Percentiles rank a stretch among this genome's conserved stretches.
Evolutionary conservation across 768 basidiomycete species (phyloP).

Genomic region (Artomyces pyxidatus): DNA sequence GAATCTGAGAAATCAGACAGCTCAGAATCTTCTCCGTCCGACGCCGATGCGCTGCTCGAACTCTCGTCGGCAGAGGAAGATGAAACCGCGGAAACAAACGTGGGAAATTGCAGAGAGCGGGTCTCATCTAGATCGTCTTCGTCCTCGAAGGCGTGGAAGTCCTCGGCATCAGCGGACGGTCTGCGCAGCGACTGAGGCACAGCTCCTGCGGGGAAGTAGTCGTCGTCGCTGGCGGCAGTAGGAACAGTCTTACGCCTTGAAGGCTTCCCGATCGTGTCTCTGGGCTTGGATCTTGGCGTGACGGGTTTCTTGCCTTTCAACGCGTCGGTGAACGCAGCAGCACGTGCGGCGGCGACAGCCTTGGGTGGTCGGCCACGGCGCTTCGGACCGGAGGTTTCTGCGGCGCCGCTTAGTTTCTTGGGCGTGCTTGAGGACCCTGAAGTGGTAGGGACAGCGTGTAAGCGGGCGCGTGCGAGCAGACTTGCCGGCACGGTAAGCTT

Average conservation of each 20-base stretch:
- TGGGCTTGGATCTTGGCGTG: slow-evolving; percentile 8
- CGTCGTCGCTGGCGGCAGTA: slow-evolving; percentile 1
- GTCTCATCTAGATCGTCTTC: slow-evolving; percentile 7
- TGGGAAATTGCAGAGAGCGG: slow-evolving; percentile 8
- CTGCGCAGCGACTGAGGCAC: slow-evolving; percentile 5
- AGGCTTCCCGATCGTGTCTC: slow-evolving; percentile 14
- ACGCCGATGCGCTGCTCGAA: slow-evolving; percentile 17
- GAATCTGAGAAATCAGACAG: slow-evolving; percentile 15
- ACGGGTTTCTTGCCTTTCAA: slow-evolving; percentile 7
- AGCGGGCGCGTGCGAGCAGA: slow-evolving; percentile 12
- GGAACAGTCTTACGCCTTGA: not conserved
- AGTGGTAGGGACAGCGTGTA: not conserved
- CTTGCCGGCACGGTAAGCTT: slow-evolving; percentile 16
- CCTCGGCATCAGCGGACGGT: not conserved
- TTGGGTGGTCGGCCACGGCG: slow-evolving; percentile 7
- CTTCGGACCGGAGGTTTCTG: slow-evolving; percentile 5
- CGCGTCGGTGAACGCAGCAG: not conserved
- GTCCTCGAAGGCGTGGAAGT: not conserved
- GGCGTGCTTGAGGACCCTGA: not conserved
- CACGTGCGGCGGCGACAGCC: not conserved
- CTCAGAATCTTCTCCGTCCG: slow-evolving; percentile 8
- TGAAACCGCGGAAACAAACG: slow-evolving; percentile 16
- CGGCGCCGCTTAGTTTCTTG: slow-evolving; percentile 9
- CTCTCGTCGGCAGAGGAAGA: slow-evolving; percentile 22
- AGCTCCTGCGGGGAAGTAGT: slow-evolving; percentile 3